Evolutionary conservation across 768 basidiomycete genomes (phyloP).

Genomic region (Artomyces pyxidatus): DNA sequence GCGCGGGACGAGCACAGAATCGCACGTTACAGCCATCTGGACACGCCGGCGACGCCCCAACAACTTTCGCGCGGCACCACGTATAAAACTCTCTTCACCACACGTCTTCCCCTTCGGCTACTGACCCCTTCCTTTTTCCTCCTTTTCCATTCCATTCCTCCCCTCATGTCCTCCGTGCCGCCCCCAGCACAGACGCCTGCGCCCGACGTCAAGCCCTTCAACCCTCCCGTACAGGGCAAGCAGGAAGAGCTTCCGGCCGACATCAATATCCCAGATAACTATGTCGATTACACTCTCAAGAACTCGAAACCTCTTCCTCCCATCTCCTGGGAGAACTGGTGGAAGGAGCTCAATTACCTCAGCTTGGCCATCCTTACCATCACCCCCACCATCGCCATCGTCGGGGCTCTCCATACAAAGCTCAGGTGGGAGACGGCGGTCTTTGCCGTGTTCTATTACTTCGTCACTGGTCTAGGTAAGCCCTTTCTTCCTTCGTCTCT

Average conservation of each 20-base stretch:
- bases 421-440: constrained; percentile 67
- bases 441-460: constrained; percentile 65
- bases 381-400: constrained; percentile 65
- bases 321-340: constrained; percentile 34
- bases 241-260: constrained; percentile 24
- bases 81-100: constrained; percentile 14
- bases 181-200: constrained; percentile 17
- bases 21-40: neutral
- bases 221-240: constrained; percentile 16
- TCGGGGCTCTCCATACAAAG: constrained; percentile 60
- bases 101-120: neutral
- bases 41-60: constrained; percentile 1
- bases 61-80: neutral
- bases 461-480: constrained; percentile 74
- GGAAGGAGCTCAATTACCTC: constrained; percentile 68
- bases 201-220: constrained; percentile 16
- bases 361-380: constrained; percentile 63
- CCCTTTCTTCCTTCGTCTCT: constrained; percentile 25
- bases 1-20: neutral
- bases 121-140: neutral
- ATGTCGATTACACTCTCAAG: constrained; percentile 44
- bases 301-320: constrained; percentile 43
- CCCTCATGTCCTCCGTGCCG: constrained; percentile 24
- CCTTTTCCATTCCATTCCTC: constrained; percentile 7
- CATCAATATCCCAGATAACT: constrained; percentile 46